These are phyloP conservation scores for Podospora didyma DNA, from an alignment of 495 filamentous ascomycete species.

Conservation along the genomic window DNA sequence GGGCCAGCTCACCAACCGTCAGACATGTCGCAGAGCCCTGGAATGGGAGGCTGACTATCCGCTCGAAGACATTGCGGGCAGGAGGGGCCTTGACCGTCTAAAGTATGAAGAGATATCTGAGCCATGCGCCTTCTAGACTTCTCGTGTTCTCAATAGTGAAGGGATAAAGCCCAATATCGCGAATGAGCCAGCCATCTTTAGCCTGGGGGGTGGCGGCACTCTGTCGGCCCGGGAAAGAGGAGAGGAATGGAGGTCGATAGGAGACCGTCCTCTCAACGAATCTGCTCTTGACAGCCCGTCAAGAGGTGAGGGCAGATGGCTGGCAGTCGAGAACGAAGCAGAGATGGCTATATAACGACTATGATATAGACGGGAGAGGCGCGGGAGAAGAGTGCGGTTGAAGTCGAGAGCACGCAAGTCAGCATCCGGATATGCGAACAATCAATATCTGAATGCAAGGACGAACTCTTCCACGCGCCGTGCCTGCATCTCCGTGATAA, in stretches of 20 bases:
- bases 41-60: constrained; percentile 16
- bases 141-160: neutral
- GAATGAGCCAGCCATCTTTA: constrained; percentile 11
- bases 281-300: neutral
- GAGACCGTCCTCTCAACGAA: neutral
- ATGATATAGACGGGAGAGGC: constrained; percentile 11
- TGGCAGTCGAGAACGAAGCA: neutral
- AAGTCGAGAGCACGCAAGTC: neutral
- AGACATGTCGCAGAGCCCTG: constrained; percentile 21
- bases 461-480: neutral
- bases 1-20: constrained; percentile 22
- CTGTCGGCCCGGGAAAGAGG: constrained; percentile 6
- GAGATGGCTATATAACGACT: neutral
- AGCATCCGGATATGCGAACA: constrained; percentile 12
- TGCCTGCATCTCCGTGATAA: constrained; percentile 11
- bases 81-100: constrained; percentile 2
- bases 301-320: neutral
- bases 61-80: neutral
- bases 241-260: neutral
- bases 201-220: constrained; percentile 12
- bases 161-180: constrained; percentile 2
- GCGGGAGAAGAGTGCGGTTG: constrained; percentile 7
- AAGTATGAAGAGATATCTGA: constrained; percentile 7
- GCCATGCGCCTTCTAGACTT: constrained; percentile 8
- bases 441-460: constrained; percentile 12